Base-by-base conservation (phyloP, 306 rosid genomes). In the Casuarina glauca region DNA sequence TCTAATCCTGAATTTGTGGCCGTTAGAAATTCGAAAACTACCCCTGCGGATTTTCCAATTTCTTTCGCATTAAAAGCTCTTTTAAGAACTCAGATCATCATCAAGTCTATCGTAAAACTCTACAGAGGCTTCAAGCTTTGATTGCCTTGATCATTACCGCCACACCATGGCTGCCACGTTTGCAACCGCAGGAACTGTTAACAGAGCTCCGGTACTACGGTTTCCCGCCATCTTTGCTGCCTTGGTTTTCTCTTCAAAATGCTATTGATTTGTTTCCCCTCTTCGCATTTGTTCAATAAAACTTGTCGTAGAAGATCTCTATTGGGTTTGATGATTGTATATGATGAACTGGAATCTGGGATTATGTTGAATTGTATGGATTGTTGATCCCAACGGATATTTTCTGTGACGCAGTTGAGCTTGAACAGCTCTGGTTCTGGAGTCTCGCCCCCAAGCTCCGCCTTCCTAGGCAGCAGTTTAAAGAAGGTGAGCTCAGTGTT, bases 1-100 rank as follows among this genome's bases (percentile, higher is more conserved):
- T 26, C 32, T 26, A 86, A 95, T 95, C 98, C 60, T 80, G 74
- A 86, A 44, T 86, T 80, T 90, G 96, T 95, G 99, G 98, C 83
- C 62, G 79, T 76, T 69, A 88, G 10, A 67, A 72, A 74, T 45
- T 79, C 72, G 46, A 4, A 72, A 74, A 50, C 87, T 67, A 74
- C 51, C 84, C 80, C 89, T 75, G 86, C 41, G 42, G 46, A 57
- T 26, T 26, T 3, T 58, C 64, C 64, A 58, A 58, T 58, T 8
- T 58, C 64, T 58, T 58, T 11, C 20, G 26, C 64, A 58, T 5
- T 3, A 4, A 58, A 58, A 57, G 64, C 38, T 7, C 64, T 57
- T 57, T 26, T 13, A 26, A 48, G 9, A 71, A 51, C 74, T 19
- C 62, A 38, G 32, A 26, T 26, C 32, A 53, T 70, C 68, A 7